Evolutionary conservation across 2,329 filamentous ascomycete genomes (phyloP).

Genomic region (Phaeoacremonium minimum): DNA sequence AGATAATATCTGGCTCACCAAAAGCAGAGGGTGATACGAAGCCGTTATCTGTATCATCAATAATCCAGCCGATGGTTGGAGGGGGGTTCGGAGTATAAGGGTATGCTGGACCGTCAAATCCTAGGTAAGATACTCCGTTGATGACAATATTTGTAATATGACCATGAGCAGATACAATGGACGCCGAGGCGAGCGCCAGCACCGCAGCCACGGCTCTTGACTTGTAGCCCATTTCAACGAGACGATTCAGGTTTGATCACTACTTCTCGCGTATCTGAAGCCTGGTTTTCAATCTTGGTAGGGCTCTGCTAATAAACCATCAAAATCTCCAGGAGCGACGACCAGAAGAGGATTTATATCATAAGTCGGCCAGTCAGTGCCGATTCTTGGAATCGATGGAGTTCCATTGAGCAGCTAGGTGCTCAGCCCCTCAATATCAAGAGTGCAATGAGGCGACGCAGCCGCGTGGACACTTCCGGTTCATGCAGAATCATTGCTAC

Average conservation of each 20-base stretch:
- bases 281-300: too few relatives aligned
- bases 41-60: conserved; percentile 25
- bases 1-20: conserved; percentile 29
- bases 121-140: conserved; percentile 7
- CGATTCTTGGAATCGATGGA: not conserved
- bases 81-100: conserved; percentile 5
- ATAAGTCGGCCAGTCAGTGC: not conserved
- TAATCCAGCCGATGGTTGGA: conserved; percentile 6
- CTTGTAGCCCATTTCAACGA: not conserved
- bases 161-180: conserved; percentile 4
- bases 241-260: too few relatives aligned
- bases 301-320: not conserved
- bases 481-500: too few relatives aligned
- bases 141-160: conserved; percentile 11
- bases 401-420: not conserved
- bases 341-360: too few relatives aligned
- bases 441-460: too few relatives aligned
- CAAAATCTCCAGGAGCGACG: not conserved
- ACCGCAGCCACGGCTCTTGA: not conserved
- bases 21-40: conserved; percentile 33
- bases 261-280: too few relatives aligned
- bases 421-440: too few relatives aligned
- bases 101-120: conserved; percentile 4
- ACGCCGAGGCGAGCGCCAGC: not conserved
- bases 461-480: too few relatives aligned